Percentiles rank a stretch among this genome's conserved stretches.
These are phyloP conservation scores for Samsoniella hepiali DNA, from an alignment of 2,329 filamentous ascomycete genomes.

Conservation along the genomic window DNA sequence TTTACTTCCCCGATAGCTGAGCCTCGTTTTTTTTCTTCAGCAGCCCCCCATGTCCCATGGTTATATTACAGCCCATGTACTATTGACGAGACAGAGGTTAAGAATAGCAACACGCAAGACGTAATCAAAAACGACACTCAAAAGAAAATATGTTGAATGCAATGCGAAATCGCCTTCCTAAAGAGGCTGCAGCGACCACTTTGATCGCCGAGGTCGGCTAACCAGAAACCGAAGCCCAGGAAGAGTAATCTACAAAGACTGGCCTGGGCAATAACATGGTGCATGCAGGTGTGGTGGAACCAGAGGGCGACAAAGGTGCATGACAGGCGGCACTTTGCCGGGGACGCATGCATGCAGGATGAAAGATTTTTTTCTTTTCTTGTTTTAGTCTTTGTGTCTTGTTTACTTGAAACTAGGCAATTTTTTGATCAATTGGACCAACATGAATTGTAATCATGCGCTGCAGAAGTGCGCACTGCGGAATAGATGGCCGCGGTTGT, in stretches of 20 bases:
- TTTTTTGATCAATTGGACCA: neutral
- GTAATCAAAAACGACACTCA: neutral
- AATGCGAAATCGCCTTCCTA: constrained; percentile 9
- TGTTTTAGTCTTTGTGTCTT: neutral
- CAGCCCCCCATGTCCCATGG: neutral
- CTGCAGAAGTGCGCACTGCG: neutral
- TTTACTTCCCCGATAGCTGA: no score
- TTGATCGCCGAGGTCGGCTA: constrained; percentile 11
- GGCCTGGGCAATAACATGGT: neutral
- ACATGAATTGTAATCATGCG: neutral
- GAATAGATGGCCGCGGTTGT: neutral
- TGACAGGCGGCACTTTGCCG: constrained; percentile 3
- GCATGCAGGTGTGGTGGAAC: constrained; percentile 6
- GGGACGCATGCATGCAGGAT: neutral
- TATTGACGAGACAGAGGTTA: neutral
- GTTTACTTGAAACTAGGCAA: neutral
- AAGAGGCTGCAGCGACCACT: constrained; percentile 6
- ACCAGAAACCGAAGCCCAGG: constrained; percentile 2
- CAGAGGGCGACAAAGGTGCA: neutral
- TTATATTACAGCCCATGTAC: no score
- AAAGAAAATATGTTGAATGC: neutral
- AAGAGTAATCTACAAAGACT: neutral
- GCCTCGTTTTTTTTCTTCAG: no score
- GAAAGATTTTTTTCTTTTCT: neutral
- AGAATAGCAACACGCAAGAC: neutral